Evolutionary conservation across 257 asterid species (phyloP).

Genomic region (Solanum virginianum): DNA sequence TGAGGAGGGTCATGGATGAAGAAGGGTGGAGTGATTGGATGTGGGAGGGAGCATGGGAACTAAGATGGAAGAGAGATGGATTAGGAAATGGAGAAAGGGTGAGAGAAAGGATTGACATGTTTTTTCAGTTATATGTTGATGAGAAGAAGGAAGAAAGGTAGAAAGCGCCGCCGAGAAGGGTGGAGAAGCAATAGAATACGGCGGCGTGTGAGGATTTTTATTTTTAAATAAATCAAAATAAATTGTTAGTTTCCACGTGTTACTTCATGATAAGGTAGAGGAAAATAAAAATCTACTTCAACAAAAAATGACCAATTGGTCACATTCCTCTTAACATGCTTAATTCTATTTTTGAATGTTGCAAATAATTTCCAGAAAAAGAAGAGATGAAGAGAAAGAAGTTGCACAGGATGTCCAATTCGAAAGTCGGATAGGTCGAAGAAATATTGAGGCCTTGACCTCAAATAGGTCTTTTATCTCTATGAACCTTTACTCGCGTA

Average conservation of each 20-base stretch:
- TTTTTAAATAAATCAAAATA: neutral
- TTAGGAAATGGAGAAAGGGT: slow-evolving; percentile 14
- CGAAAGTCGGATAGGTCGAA: neutral
- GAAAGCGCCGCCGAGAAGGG: slow-evolving; percentile 42
- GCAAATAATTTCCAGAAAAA: no score
- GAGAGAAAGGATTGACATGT: slow-evolving; percentile 31
- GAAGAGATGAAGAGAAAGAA: no score
- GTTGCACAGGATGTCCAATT: neutral
- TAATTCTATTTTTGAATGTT: no score
- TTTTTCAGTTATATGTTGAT: neutral
- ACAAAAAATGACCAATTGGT: neutral
- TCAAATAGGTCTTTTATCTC: no score
- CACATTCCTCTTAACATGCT: no score
- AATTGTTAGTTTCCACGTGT: slow-evolving; percentile 17
- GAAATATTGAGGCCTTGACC: neutral
- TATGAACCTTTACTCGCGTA: no score
- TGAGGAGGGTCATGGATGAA: slow-evolving; percentile 48
- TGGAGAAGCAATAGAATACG: neutral
- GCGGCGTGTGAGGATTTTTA: neutral
- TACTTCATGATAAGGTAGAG: neutral
- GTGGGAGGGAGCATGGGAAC: slow-evolving; percentile 41
- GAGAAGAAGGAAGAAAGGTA: slow-evolving; percentile 15
- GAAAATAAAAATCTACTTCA: neutral
- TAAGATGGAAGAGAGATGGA: slow-evolving; percentile 16
- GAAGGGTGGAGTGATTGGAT: slow-evolving; percentile 19